phyloP scores from a whole-genome alignment of 163 green algal species.

The Prototheca cutis region DNA sequence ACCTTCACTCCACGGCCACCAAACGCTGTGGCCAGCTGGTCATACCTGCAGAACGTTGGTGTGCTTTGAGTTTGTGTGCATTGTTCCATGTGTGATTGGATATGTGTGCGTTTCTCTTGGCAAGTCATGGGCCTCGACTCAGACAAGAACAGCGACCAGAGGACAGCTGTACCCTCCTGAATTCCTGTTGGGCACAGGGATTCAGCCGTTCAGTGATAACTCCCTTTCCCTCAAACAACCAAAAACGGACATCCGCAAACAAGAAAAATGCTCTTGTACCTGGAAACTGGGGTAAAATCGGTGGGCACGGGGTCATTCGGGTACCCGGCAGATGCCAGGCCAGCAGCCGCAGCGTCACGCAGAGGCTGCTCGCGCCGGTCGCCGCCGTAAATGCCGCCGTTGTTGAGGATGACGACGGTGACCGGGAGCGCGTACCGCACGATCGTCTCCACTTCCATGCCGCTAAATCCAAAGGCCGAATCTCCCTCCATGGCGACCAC shows the following conservation, averaged over 20 bases:
- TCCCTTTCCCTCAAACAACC: too few relatives aligned
- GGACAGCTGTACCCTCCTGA: too few relatives aligned
- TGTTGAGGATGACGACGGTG: conserved; percentile 70
- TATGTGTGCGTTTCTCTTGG: too few relatives aligned
- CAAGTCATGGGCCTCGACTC: too few relatives aligned
- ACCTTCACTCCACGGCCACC: conserved; percentile 41
- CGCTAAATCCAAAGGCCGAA: conserved; percentile 73
- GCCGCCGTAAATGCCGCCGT: conserved; percentile 71
- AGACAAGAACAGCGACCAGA: too few relatives aligned
- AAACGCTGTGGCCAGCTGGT: conserved; percentile 66
- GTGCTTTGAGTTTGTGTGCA: too few relatives aligned
- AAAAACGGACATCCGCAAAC: too few relatives aligned
- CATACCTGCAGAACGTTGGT: too few relatives aligned
- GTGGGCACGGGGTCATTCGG: conserved; percentile 53
- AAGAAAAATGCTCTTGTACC: too few relatives aligned
- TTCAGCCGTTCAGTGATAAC: too few relatives aligned
- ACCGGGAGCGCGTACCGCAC: conserved; percentile 59
- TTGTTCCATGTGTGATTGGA: too few relatives aligned
- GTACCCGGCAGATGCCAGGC: conserved; percentile 24
- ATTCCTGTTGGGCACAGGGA: too few relatives aligned
- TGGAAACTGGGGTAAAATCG: conserved; percentile 49
- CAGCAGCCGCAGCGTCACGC: conserved; percentile 15
- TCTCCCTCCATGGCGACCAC: conserved; percentile 71
- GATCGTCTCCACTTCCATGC: conserved; percentile 61
- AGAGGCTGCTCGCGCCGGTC: conserved; percentile 42